These are phyloP conservation scores for Sclerotinia sclerotiorum DNA, from an alignment of 2,329 filamentous ascomycete genomes.

Conservation along the genomic window DNA sequence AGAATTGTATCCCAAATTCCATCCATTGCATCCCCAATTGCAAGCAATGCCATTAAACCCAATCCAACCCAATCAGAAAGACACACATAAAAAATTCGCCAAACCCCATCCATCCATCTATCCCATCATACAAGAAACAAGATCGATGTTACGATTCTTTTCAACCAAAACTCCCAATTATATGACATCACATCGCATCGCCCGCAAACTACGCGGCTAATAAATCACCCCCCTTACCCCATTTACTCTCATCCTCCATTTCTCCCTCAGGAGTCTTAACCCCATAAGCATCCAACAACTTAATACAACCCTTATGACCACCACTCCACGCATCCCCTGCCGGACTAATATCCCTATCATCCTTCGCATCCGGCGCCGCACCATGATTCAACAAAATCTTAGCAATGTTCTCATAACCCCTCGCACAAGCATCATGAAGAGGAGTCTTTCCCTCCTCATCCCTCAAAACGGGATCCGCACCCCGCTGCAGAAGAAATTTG, in stretches of 20 bases:
- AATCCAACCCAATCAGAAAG: no score
- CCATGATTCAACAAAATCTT: conserved; percentile 21
- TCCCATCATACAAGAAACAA: no score
- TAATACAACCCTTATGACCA: conserved; percentile 2
- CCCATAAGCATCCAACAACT: conserved; percentile 14
- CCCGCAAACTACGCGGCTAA: background rate
- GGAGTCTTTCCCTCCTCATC: conserved; percentile 21
- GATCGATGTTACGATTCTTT: no score
- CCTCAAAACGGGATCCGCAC: conserved; percentile 18
- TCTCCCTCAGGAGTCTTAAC: background rate
- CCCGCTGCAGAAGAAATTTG: conserved; percentile 29
- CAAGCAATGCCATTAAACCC: no score
- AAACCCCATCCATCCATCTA: no score
- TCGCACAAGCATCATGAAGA: conserved; percentile 19
- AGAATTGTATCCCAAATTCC: background rate
- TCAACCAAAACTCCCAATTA: no score
- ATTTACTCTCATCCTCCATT: conserved; percentile 5
- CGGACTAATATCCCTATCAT: conserved; percentile 13
- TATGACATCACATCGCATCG: no score
- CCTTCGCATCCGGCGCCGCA: conserved; percentile 8
- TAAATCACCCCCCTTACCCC: conserved; percentile 1
- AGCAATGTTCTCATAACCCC: conserved; percentile 13
- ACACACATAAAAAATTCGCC: no score
- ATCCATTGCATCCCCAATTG: background rate
- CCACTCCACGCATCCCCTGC: conserved; percentile 9